Base-by-base conservation (phyloP, 495 filamentous ascomycete species). In the Penicillium robsamsonii region DNA sequence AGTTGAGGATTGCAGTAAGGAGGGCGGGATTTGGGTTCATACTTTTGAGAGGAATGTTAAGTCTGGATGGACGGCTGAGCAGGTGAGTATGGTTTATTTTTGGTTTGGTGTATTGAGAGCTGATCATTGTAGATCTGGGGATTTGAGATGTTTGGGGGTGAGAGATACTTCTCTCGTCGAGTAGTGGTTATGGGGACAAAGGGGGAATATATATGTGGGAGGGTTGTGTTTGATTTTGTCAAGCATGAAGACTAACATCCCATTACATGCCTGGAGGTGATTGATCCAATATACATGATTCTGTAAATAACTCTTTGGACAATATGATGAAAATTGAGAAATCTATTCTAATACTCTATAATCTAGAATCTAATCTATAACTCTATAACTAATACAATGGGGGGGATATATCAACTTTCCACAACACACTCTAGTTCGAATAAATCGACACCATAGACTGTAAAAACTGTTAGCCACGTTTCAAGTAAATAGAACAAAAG, bases 381-480 rank as follows among this genome's bases (percentile, higher is more conserved):
- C 42, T 54, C 33, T 37, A 46, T 46, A 45, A 35, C 42, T 54
- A 42, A 31, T 38, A 6, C n/a, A 17, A 55, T 10, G 25, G 37
- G 45, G n/a, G 24, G 41, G 31, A 37, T 42, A 27, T 33, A 57
- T 38, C 43, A 31, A 35, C 13, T 30, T 29, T 17, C 5, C 45
- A 24, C 42, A 46, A 22, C 4, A 30, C 42, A 47, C 41, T 30
- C 41, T 50, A 76, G 42, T 61, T 66, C 17, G 61, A 62, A 48
- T 76, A 76, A 17, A 75, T 58, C 5, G 72, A 66, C 3, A 72
- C 69, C 70, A 76, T 76, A 2, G 70, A 71, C 74, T 76, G 27
- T 3, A 50, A 18, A 53, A 42, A n/a, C 15, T 20, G 52, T 65
- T 57, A 69, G 67, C 50, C 1, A 50, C 12, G 24, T 31, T 11